Conservation (phyloP, 2,329 filamentous ascomycete genomes). For the Pleoardoris graminearum region DNA sequence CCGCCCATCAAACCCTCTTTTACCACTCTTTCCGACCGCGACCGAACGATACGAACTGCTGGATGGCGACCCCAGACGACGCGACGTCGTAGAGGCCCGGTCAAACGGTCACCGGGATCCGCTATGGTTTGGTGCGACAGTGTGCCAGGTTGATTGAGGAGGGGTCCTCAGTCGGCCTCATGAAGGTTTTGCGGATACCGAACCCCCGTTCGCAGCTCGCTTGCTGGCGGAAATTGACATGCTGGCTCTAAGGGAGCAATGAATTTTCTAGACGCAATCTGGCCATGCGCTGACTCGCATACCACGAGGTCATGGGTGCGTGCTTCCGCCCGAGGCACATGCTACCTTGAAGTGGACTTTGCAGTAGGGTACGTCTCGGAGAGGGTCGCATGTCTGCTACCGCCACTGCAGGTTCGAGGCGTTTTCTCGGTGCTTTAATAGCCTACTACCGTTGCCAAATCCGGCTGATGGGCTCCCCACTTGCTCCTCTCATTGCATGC, state of each 20-base stretch:
- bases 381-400: not conserved
- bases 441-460: not conserved
- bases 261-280: not conserved
- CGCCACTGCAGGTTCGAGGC: too few relatives aligned
- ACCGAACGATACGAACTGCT: conserved; percentile 1
- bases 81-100: not conserved
- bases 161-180: not conserved
- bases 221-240: not conserved
- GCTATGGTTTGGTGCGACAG: not conserved
- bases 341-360: not conserved
- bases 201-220: conserved; percentile 4
- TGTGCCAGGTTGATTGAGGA: not conserved
- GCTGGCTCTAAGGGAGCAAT: not conserved
- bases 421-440: not conserved
- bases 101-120: conserved; percentile 6
- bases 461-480: not conserved
- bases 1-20: not conserved
- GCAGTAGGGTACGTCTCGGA: too few relatives aligned
- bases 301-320: not conserved
- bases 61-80: conserved; percentile 1
- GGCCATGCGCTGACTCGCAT: not conserved
- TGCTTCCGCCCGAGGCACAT: too few relatives aligned
- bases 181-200: not conserved
- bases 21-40: not conserved
- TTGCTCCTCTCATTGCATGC: not conserved